Evolutionary conservation across 1,284 basidiomycete species (phyloP).

Genomic region (Anthracocystis walkeri): DNA sequence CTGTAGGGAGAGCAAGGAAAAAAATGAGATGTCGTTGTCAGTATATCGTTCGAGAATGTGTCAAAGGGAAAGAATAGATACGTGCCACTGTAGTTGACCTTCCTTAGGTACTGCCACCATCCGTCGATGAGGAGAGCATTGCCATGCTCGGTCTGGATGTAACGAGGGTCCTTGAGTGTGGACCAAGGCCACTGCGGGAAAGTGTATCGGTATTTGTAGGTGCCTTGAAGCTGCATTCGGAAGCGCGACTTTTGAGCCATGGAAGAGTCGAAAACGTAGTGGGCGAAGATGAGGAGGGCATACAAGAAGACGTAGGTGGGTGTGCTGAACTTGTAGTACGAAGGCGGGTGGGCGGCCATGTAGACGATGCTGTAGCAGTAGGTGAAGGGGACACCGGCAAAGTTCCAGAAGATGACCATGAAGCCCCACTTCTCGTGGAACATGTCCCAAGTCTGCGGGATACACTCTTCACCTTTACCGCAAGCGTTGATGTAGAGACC

Average conservation of each 20-base stretch:
- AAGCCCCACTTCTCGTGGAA: constrained; percentile 70
- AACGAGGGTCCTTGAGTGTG: constrained; percentile 87
- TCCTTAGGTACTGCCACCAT: constrained; percentile 80
- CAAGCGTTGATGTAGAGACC: constrained; percentile 97
- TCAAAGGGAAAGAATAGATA: too few relatives aligned
- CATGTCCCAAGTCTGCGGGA: constrained; percentile 91
- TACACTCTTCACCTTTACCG: constrained; percentile 79
- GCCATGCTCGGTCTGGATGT: constrained; percentile 93
- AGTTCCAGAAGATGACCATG: constrained; percentile 76
- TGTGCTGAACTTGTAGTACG: constrained; percentile 86
- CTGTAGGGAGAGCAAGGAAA: constrained; percentile 70
- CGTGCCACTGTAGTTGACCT: constrained; percentile 61
- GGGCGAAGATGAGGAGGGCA: constrained; percentile 58
- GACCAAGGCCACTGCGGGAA: constrained; percentile 94
- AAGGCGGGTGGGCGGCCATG: constrained; percentile 93
- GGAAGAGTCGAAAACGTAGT: constrained; percentile 80
- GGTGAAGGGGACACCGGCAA: constrained; percentile 84
- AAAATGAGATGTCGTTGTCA: too few relatives aligned
- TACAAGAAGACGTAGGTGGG: constrained; percentile 75
- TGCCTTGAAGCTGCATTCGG: constrained; percentile 92
- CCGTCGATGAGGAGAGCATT: constrained; percentile 86
- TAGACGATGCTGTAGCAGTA: constrained; percentile 86
- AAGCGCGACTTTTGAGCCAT: constrained; percentile 98
- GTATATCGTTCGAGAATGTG: too few relatives aligned
- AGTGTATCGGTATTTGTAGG: constrained; percentile 80